Percentiles rank a stretch among this genome's conserved stretches.
phyloP scores from a whole-genome alignment of 1,284 basidiomycete species.

The Rhodofomes roseus region DNA sequence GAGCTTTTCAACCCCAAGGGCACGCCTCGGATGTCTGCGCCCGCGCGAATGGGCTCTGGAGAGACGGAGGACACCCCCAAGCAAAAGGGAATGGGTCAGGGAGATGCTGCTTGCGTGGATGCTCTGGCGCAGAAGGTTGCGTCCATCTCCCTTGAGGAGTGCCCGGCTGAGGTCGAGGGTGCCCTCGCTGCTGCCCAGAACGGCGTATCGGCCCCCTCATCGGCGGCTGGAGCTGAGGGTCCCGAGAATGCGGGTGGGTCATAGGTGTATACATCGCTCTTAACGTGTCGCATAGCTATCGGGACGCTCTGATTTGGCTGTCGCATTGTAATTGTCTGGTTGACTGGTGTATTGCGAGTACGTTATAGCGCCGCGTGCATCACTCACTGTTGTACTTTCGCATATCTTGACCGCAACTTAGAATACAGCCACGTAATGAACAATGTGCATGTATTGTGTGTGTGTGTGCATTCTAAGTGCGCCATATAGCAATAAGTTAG shows the following conservation, averaged over 20 bases:
- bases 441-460: not conserved
- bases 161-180: not conserved
- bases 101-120: slow-evolving; percentile 8
- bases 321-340: slow-evolving; percentile 17
- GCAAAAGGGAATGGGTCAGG: slow-evolving; percentile 2
- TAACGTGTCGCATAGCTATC: slow-evolving; percentile 10
- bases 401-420: slow-evolving; percentile 26
- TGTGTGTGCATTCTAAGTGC: not conserved
- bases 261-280: slow-evolving; percentile 7
- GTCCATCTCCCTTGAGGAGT: slow-evolving; percentile 15
- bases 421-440: slow-evolving; percentile 13
- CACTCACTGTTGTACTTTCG: slow-evolving; percentile 26
- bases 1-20: slow-evolving; percentile 56
- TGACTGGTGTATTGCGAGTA: slow-evolving; percentile 16
- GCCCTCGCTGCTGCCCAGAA: not conserved
- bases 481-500: slow-evolving; percentile 1
- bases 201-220: not conserved
- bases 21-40: slow-evolving; percentile 3
- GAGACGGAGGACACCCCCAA: slow-evolving; percentile 4
- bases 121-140: slow-evolving; percentile 18
- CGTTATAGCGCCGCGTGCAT: slow-evolving; percentile 21
- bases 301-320: slow-evolving; percentile 18
- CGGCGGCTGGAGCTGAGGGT: not conserved
- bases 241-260: slow-evolving; percentile 6
- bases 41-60: not conserved